A percentile compares a stretch with the other conserved stretches of the same genome.
These are phyloP conservation scores for Ceratobasidium sp. DNA, from an alignment of 1,284 basidiomycete genomes.

Conservation along the genomic window DNA sequence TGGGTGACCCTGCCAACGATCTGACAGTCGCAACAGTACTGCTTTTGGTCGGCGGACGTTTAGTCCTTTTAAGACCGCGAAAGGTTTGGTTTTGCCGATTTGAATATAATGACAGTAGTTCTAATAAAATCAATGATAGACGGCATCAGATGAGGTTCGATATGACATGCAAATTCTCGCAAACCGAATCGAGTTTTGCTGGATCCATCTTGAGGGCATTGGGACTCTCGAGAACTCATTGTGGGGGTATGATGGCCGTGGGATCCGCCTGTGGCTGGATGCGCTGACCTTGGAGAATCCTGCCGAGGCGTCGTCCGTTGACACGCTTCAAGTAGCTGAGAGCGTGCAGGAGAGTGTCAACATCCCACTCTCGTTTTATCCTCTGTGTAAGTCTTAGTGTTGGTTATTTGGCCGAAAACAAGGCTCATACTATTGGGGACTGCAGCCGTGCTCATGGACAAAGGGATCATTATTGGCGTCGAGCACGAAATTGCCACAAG, in stretches of 20 bases:
- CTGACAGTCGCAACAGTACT: slow-evolving; percentile 94
- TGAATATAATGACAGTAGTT: slow-evolving; percentile 1
- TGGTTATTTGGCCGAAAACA: slow-evolving; percentile 7
- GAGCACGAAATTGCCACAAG: slow-evolving; percentile 87
- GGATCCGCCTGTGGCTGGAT: slow-evolving; percentile 94
- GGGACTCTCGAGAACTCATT: slow-evolving; percentile 94
- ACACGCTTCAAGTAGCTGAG: slow-evolving; percentile 59
- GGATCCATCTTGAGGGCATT: slow-evolving; percentile 95
- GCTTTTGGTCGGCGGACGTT: slow-evolving; percentile 94
- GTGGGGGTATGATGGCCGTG: slow-evolving; percentile 95
- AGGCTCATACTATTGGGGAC: slow-evolving; percentile 40
- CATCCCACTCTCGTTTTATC: slow-evolving; percentile 93
- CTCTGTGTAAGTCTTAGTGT: slow-evolving; percentile 75
- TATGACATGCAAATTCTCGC: slow-evolving; percentile 99
- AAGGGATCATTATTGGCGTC: slow-evolving; percentile 96
- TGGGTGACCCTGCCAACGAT: slow-evolving; percentile 95
- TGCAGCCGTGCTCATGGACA: slow-evolving; percentile 95
- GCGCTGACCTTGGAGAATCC: slow-evolving; percentile 85
- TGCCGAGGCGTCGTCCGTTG: slow-evolving; percentile 50
- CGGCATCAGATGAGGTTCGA: slow-evolving; percentile 88
- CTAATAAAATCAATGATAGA: slow-evolving; percentile 57
- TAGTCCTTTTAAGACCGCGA: slow-evolving; percentile 86
- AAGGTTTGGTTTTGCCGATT: slow-evolving; percentile 63
- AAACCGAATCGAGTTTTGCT: slow-evolving; percentile 96
- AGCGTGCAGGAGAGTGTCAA: slow-evolving; percentile 92